These are phyloP conservation scores for Castanospermum australe DNA, from an alignment of 306 rosid species.

Conservation along the genomic window DNA sequence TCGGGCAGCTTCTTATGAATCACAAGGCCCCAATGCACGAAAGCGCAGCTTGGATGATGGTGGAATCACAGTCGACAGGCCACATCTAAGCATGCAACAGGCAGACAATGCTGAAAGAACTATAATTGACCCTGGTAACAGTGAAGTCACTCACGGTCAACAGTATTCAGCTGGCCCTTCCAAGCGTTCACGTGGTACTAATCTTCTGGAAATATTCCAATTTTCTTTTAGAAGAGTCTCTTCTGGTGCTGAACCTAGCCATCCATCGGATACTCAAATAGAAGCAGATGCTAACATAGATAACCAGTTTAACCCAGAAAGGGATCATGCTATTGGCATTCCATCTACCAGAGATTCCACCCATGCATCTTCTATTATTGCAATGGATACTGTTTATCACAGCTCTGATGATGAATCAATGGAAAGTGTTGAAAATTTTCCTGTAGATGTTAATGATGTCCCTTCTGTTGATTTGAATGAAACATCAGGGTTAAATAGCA, in stretches of 20 bases:
- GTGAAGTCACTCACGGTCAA: constrained; percentile 66
- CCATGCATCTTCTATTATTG: constrained; percentile 93
- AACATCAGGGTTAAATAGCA: constrained; percentile 82
- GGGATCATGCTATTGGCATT: constrained; percentile 52
- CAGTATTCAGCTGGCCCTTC: constrained; percentile 80
- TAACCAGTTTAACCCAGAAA: constrained; percentile 53
- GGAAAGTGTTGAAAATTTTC: constrained; percentile 97
- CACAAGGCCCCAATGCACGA: constrained; percentile 74
- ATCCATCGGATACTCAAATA: constrained; percentile 61
- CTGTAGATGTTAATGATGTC: constrained; percentile 62
- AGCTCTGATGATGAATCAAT: constrained; percentile 79
- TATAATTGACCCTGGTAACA: constrained; percentile 67
- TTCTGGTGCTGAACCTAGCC: constrained; percentile 72
- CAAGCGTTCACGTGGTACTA: constrained; percentile 67
- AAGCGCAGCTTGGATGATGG: constrained; percentile 82
- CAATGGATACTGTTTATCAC: constrained; percentile 77
- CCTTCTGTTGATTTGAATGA: constrained; percentile 89
- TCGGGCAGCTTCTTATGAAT: constrained; percentile 80
- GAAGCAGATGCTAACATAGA: constrained; percentile 33
- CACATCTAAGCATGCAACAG: constrained; percentile 45
- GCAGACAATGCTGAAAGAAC: constrained; percentile 88
- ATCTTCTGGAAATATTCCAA: constrained; percentile 55
- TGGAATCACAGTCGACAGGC: constrained; percentile 33
- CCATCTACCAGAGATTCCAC: constrained; percentile 77
- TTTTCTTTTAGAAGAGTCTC: constrained; percentile 55